phyloP scores from a whole-genome alignment of 192 early-diverging fungal species.

The Physocladia obscura region DNA sequence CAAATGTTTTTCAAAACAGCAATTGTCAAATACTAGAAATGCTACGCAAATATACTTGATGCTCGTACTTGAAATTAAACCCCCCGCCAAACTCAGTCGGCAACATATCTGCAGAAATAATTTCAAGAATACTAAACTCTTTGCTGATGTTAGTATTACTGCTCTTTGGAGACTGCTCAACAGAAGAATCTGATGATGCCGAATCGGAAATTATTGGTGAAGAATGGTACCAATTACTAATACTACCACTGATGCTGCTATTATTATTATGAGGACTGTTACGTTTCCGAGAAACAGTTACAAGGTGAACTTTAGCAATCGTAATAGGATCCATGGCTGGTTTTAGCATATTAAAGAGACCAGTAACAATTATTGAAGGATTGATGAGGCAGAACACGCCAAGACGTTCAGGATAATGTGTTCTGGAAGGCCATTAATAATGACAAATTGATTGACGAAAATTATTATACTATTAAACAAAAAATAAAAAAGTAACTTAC shows the following conservation, averaged over 20 bases:
- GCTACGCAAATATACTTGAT: constrained; percentile 30
- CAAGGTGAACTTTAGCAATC: constrained; percentile 76
- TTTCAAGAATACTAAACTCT: constrained; percentile 25
- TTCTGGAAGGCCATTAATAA: constrained; percentile 23
- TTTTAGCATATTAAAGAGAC: constrained; percentile 71
- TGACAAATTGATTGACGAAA: too few species aligned
- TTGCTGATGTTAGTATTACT: neutral
- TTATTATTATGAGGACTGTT: too few species aligned
- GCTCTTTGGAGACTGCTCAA: neutral
- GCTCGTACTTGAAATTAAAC: constrained; percentile 67
- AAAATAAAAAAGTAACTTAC: neutral
- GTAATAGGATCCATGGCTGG: constrained; percentile 89
- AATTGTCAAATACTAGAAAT: too few species aligned
- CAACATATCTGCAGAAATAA: constrained; percentile 56
- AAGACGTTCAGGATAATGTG: constrained; percentile 88
- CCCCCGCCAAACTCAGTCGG: constrained; percentile 73
- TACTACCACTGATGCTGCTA: too few species aligned
- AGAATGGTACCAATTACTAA: too few species aligned
- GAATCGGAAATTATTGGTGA: too few species aligned
- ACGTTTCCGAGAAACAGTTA: neutral
- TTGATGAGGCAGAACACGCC: constrained; percentile 61
- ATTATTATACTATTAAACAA: too few species aligned
- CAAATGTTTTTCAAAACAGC: too few species aligned
- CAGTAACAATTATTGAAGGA: constrained; percentile 82
- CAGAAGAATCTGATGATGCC: neutral